These are phyloP conservation scores for Castanopsis chinensis DNA, from an alignment of 306 rosid species.

Conservation along the genomic window DNA sequence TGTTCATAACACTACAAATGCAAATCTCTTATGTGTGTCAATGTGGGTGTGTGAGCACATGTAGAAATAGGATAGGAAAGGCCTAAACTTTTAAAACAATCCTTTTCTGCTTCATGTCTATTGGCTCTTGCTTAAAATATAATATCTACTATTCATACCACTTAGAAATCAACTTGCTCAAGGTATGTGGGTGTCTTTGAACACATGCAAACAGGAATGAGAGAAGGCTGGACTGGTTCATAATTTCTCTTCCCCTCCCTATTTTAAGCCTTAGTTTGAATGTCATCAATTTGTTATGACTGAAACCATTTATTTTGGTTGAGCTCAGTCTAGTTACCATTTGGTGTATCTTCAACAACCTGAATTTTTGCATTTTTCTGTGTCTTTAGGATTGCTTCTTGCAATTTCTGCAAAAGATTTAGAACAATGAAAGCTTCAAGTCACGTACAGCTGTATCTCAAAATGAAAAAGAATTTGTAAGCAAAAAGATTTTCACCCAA, in stretches of 20 bases:
- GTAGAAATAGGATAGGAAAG: neutral
- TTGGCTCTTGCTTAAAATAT: neutral
- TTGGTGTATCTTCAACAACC: slow-evolving; percentile 56
- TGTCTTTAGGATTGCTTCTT: slow-evolving; percentile 78
- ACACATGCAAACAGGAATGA: neutral
- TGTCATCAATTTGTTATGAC: neutral
- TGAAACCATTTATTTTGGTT: neutral
- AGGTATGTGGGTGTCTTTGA: neutral
- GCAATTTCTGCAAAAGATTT: slow-evolving; percentile 46
- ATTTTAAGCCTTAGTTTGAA: neutral
- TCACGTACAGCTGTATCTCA: slow-evolving; percentile 6
- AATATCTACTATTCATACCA: neutral
- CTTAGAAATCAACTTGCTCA: neutral
- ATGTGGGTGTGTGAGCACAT: neutral
- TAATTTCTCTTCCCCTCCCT: neutral
- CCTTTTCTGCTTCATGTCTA: neutral
- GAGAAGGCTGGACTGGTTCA: neutral
- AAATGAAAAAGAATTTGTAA: neutral
- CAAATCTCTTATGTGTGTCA: neutral
- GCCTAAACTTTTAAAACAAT: neutral
- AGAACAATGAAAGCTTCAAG: neutral
- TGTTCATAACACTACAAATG: neutral
- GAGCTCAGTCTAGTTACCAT: slow-evolving; percentile 45
- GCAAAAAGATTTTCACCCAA: neutral
- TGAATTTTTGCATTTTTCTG: slow-evolving; percentile 78